Evolutionary conservation across 208 protist species (phyloP).

Genomic region (Leishmania gerbilli): DNA sequence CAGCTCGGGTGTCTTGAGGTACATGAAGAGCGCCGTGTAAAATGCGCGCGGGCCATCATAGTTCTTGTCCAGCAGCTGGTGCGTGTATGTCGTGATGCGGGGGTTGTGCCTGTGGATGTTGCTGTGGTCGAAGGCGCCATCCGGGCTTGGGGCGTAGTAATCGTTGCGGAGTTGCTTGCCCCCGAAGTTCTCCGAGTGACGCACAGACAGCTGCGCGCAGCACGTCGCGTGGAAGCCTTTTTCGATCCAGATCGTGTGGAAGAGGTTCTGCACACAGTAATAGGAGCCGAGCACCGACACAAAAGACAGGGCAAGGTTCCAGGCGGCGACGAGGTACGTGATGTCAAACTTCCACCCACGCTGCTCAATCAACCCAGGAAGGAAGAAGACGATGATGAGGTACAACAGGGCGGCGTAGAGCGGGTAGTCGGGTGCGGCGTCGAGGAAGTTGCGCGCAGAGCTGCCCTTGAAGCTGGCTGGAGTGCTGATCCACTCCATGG

Average conservation of each 20-base stretch:
- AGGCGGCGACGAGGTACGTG: slow-evolving; percentile 36
- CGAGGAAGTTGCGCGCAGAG: slow-evolving; percentile 36
- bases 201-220: slow-evolving; percentile 47
- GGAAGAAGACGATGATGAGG: slow-evolving; percentile 56
- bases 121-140: slow-evolving; percentile 26
- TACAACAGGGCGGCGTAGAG: slow-evolving; percentile 45
- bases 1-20: slow-evolving; percentile 83
- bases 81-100: slow-evolving; percentile 23
- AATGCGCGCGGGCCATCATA: slow-evolving; percentile 37
- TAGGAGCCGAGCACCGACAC: slow-evolving; percentile 64
- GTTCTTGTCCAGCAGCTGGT: slow-evolving; percentile 25
- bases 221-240: slow-evolving; percentile 26
- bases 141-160: slow-evolving; percentile 39
- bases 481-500: slow-evolving; percentile 24
- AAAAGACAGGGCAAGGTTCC: slow-evolving; percentile 79
- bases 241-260: slow-evolving; percentile 38
- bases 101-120: slow-evolving; percentile 31
- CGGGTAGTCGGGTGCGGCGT: slow-evolving; percentile 42
- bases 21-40: slow-evolving; percentile 58
- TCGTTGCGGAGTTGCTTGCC: slow-evolving; percentile 29
- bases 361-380: slow-evolving; percentile 57
- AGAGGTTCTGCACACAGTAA: slow-evolving; percentile 27
- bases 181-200: slow-evolving; percentile 11
- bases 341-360: slow-evolving; percentile 36
- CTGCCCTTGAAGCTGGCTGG: slow-evolving; percentile 43